Percentiles rank a stretch among this genome's conserved stretches.
These are phyloP conservation scores for Xylaria sp. DNA, from an alignment of 2,329 filamentous ascomycete genomes.

Conservation along the genomic window DNA sequence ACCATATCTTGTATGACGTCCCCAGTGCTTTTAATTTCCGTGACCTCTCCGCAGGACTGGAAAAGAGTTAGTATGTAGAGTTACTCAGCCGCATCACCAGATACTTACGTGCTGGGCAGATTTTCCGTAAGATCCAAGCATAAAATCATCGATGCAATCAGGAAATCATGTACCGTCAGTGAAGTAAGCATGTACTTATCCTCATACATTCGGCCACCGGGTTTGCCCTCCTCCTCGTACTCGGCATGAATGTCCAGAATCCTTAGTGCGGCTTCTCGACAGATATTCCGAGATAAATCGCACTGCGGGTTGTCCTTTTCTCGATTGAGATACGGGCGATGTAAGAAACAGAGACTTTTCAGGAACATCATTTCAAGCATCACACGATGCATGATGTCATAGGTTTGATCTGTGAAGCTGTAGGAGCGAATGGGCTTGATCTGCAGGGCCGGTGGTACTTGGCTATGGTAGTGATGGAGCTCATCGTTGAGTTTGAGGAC, in stretches of 20 bases:
- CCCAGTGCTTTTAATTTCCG: conserved; percentile 46
- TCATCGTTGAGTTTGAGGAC: conserved; percentile 49
- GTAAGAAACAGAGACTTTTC: conserved; percentile 56
- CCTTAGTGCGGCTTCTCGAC: conserved; percentile 50
- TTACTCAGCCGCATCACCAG: background rate
- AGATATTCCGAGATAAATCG: conserved; percentile 48
- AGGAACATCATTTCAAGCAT: conserved; percentile 56
- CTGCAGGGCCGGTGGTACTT: conserved; percentile 49
- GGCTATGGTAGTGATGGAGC: conserved; percentile 45
- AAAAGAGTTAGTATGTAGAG: conserved; percentile 24
- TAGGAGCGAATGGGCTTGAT: conserved; percentile 50
- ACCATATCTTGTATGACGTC: conserved; percentile 52
- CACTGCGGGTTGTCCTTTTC: conserved; percentile 47
- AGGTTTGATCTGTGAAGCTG: conserved; percentile 50
- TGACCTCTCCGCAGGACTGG: conserved; percentile 41
- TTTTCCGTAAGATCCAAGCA: conserved; percentile 57
- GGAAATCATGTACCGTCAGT: conserved; percentile 60
- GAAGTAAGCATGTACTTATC: conserved; percentile 61
- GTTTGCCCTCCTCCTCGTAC: conserved; percentile 51
- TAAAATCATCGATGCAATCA: conserved; percentile 65
- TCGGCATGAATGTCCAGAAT: conserved; percentile 55
- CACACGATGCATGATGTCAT: conserved; percentile 55
- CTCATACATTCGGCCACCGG: conserved; percentile 57
- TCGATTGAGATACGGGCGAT: conserved; percentile 53
- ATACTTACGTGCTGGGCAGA: conserved; percentile 45